A percentile compares a stretch with the other conserved stretches of the same genome.
These are phyloP conservation scores for Lyophyllum shimeji DNA, from an alignment of 768 basidiomycete species.

Conservation along the genomic window DNA sequence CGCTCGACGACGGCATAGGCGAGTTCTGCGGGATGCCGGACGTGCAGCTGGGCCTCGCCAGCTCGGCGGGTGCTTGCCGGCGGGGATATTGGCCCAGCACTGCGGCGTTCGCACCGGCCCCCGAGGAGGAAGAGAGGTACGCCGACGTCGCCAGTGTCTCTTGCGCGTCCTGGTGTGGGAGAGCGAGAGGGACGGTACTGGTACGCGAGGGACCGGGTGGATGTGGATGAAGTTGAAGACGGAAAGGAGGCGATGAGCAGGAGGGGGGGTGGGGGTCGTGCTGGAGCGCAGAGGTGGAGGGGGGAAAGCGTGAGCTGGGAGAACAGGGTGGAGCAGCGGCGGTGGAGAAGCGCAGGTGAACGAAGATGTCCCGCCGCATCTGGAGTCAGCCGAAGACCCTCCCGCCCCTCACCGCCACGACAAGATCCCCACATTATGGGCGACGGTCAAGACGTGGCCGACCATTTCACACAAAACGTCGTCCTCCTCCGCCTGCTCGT, in stretches of 20 bases:
- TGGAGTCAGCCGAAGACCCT: not conserved
- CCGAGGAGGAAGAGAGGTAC: slow-evolving; percentile 26
- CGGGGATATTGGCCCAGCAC: slow-evolving; percentile 43
- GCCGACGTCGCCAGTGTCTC: slow-evolving; percentile 47
- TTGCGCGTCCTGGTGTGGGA: slow-evolving; percentile 16
- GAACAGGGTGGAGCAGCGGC: slow-evolving; percentile 15
- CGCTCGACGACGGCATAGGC: slow-evolving; percentile 38
- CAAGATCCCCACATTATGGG: slow-evolving; percentile 38
- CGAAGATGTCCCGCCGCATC: not conserved
- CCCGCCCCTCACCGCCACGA: not conserved
- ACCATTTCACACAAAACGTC: slow-evolving; percentile 72
- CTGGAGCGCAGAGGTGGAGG: slow-evolving; percentile 21
- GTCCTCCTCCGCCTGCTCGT: slow-evolving; percentile 67
- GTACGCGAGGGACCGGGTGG: not conserved
- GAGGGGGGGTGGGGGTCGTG: slow-evolving; percentile 39
- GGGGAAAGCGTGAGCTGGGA: slow-evolving; percentile 24
- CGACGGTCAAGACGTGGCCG: slow-evolving; percentile 60
- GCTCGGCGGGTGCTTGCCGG: slow-evolving; percentile 50
- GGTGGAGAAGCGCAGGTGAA: slow-evolving; percentile 8
- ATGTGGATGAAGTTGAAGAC: slow-evolving; percentile 29
- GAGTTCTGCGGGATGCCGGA: slow-evolving; percentile 74
- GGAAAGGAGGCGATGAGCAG: slow-evolving; percentile 44
- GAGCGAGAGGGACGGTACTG: slow-evolving; percentile 6
- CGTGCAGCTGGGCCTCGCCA: slow-evolving; percentile 50
- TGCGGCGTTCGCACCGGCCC: slow-evolving; percentile 41